These are phyloP conservation scores for Osmanthus fragrans DNA, from an alignment of 257 asterid species.

Conservation along the genomic window DNA sequence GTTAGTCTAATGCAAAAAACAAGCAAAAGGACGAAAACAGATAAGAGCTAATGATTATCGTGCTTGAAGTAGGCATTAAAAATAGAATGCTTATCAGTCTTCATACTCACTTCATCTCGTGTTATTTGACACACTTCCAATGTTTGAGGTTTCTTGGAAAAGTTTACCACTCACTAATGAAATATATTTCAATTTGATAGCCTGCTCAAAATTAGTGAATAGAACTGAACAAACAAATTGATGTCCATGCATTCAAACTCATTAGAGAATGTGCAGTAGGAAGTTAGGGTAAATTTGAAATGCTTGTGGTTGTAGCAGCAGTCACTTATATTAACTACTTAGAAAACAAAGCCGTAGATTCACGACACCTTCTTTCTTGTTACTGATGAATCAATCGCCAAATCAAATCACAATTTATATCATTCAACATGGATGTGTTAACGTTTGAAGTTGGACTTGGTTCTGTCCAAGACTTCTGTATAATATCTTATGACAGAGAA, in stretches of 20 bases:
- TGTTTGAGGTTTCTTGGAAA: no score
- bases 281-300: not conserved
- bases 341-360: not conserved
- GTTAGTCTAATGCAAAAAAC: not conserved
- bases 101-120: not conserved
- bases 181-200: no score
- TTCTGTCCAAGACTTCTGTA: not conserved
- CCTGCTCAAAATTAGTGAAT: no score
- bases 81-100: not conserved
- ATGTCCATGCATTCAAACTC: no score
- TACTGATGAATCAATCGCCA: not conserved
- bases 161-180: not conserved
- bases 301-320: not conserved
- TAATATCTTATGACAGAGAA: not conserved
- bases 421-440: not conserved
- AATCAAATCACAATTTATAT: not conserved
- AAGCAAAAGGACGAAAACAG: not conserved
- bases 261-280: not conserved
- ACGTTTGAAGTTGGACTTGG: not conserved
- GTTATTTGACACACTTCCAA: no score
- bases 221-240: no score
- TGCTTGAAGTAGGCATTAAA: not conserved
- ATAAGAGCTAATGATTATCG: not conserved
- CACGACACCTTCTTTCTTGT: not conserved
- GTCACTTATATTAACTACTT: not conserved